Evolutionary conservation across 495 filamentous ascomycete genomes (phyloP), one percentile per base, ranked within the genome.

Genomic region (Pyronema omphalodes): DNA sequence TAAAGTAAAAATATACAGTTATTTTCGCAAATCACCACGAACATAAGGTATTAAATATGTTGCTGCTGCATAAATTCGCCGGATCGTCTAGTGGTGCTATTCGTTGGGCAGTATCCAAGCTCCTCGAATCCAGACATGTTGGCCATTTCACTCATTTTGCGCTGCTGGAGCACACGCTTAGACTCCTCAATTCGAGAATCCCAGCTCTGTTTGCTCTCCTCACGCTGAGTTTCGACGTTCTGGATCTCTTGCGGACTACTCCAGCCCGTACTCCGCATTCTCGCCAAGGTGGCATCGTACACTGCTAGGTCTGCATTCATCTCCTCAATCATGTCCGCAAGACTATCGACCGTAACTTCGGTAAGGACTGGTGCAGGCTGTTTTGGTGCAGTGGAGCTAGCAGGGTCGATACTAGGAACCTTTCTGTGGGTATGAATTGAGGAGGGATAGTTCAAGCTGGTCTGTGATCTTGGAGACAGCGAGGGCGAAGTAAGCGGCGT

Each of bases 261-360:
- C 62, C 62, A 65, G 9, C 62, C 62, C 12, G 53, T 56, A 39
- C 57, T 56, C 23, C 55, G 51, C 62, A 65, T 65, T 35, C 57
- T 37, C n/a, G 44, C 49, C 14, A 57, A 56, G 17, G 62, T 65
- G 36, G 58, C 56, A 18, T 64, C 62, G 17, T 65, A 65, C 6
- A 62, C 62, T 11, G 44, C 51, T 40, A 65, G 40, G 37, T 65
- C 62, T 12, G 48, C 50, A 17, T 57, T 56, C 62, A 65, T 65
- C 18, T 61, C 62, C 51, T 61, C 62, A 9, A 65, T 65, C 62
- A 65, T 61, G 17, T 65, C 62, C 17, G 62, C 61, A 17, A 65
- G 53, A 36, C 61, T 58, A 29, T 65, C 60, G 12, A 58, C 61
- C 6, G 62, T 58, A 18, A 65, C 61, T 7, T 47, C 35, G 7